Conservation (phyloP, 805 yeast species). For the Pichia scutulata region DNA sequence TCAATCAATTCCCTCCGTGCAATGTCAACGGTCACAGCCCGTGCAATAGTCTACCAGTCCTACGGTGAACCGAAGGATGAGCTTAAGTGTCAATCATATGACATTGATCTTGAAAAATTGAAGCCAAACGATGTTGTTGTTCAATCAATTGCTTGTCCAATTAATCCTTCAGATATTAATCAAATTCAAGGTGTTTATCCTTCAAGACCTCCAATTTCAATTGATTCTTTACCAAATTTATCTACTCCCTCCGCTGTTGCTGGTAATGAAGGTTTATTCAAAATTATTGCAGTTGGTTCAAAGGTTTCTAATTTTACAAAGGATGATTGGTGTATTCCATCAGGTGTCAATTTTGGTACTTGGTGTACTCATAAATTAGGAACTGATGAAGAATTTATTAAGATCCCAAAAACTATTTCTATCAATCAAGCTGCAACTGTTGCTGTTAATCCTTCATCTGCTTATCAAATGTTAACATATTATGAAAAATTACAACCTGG, state of each 20-base stretch:
- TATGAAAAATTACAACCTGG: constrained; percentile 54
- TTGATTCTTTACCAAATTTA: constrained; percentile 41
- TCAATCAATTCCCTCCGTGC: constrained; percentile 3
- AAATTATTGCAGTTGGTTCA: constrained; percentile 67
- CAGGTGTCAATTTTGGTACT: constrained; percentile 75
- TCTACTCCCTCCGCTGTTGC: constrained; percentile 69
- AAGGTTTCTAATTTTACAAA: constrained; percentile 37
- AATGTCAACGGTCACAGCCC: constrained; percentile 29
- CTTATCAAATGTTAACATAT: constrained; percentile 77
- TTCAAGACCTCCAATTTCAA: constrained; percentile 54
- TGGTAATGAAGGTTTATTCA: constrained; percentile 91
- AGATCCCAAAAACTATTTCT: constrained; percentile 48
- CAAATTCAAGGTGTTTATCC: constrained; percentile 87
- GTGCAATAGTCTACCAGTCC: constrained; percentile 57
- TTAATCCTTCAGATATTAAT: constrained; percentile 85
- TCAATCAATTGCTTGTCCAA: constrained; percentile 69
- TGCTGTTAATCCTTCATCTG: constrained; percentile 88
- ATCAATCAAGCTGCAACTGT: constrained; percentile 76
- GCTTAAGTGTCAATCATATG: constrained; percentile 43
- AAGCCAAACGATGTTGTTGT: constrained; percentile 47
- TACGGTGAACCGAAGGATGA: constrained; percentile 64
- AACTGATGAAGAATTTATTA: constrained; percentile 43
- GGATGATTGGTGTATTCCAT: constrained; percentile 90
- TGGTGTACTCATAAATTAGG: constrained; percentile 81
- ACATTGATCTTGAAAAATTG: constrained; percentile 29